Evolutionary conservation across 345 rosid genomes (phyloP).

Genomic region (Hibiscus trionum): DNA sequence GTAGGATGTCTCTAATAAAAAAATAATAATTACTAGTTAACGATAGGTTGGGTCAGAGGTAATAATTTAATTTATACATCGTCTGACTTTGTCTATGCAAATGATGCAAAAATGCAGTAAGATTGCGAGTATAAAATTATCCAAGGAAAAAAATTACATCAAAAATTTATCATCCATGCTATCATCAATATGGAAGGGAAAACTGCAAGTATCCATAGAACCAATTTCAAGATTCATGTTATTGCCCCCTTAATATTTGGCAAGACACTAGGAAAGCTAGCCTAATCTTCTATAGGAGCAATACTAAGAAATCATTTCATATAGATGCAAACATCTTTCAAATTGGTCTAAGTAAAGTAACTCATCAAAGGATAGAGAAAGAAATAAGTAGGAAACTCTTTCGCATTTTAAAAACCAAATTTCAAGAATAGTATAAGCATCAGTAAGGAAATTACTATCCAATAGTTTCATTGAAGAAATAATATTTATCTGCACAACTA

Average conservation of each 20-base stretch:
- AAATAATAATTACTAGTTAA: not conserved
- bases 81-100: not conserved
- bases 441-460: not conserved
- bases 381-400: conserved; percentile 1
- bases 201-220: not conserved
- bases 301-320: not conserved
- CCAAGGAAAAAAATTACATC: not conserved
- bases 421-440: not conserved
- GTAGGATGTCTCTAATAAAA: not conserved
- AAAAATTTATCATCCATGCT: not conserved
- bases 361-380: not conserved
- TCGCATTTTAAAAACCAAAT: not conserved
- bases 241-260: not conserved
- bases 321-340: not conserved
- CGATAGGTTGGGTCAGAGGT: not conserved
- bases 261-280: not conserved
- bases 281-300: not conserved
- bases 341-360: not conserved
- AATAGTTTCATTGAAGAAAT: not conserved
- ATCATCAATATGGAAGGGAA: not conserved
- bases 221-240: not conserved
- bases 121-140: not conserved
- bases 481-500: not conserved
- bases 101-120: not conserved
- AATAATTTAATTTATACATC: not conserved